Evolutionary conservation across 2,329 filamentous ascomycete species (phyloP), one percentile per base, ranked within the genome.

Genomic region (Fusarium abutilonis): DNA sequence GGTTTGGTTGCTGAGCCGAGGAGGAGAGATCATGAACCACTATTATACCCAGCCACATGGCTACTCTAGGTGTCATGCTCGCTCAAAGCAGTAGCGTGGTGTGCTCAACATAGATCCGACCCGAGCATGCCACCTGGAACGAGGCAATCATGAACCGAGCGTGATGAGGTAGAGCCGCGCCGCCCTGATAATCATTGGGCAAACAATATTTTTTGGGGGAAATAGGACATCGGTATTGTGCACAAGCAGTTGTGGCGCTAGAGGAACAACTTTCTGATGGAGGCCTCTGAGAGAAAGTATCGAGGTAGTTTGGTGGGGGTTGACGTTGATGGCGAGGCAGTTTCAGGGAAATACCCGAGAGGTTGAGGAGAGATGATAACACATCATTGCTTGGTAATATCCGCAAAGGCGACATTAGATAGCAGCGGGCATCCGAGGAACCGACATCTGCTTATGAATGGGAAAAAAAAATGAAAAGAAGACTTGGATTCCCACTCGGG

Each of bases 21-120:
- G 52, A 47, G 17, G 56, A 63, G 56, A 51, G 60, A 65, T 56
- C 64, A 56, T 68, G 57, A 61, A 61, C 65, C 52, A 63, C 56
- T 67, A 68, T 68, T 67, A 70, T 70, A 70, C 68, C 68, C 68
- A 56, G 68, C 68, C 68, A 36, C 55, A 64, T 63, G 68, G 66
- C 64, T 68, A 66, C 44, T 46, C 43, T 47, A 57, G 62, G 62
- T 64, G 56, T 46, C 51, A 57, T 68, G 59, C 32, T 67, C 67
- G 61, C 60, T 61, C 53, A 51, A 41, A 60, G 54, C 42, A 62
- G 38, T 43, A 29, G 49, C 41, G 42, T 51, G 60, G 52, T 39
- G 39, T 57, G 43, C 51, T 51, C 36, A 32, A 52, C 52, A 42
- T 47, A 58, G 23, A 31, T 34, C 53, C 32, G 44, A 53, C 38